Base-by-base conservation (phyloP, 1,284 basidiomycete genomes). In the Peniophora sp. region DNA sequence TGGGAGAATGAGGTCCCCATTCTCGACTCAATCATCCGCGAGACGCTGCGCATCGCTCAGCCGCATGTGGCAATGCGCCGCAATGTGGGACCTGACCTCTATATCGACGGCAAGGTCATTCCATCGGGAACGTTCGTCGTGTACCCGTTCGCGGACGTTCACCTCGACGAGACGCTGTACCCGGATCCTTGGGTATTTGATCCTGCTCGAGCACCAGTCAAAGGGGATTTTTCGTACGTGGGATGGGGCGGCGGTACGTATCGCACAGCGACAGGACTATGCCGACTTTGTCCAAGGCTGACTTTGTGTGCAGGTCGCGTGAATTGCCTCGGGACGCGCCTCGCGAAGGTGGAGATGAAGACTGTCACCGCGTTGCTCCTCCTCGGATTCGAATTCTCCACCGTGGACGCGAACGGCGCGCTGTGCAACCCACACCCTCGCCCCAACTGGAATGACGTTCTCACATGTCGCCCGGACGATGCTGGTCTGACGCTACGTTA, bases 31-130 rank as follows among this genome's bases (percentile, higher is more conserved):
- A 69, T 87, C 58, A 81, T 88, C 59, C 75, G 76, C 56, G 85
- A 89, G 67, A 87, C 85, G 24, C 75, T 85, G 17, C 79, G 86
- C 27, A 67, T 89, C 43, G 85, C 85, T 5, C 83, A 88, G 68
- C 84, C 86, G 44, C 84, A 88, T 65, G 77, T 78, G 2, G 86
- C 85, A 50, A 85, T 87, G 83, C 77, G 85, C 61, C 75, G 80
- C 52, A 88, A 89, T 62, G 66, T 85, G 52, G 85, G 85, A 16
- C 79, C 81, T 56, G 78, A 83, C 49, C 65, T 78, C 34, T 74
- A 78, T 59, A 79, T 88, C 55, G 77, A 80, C 63, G 77, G 77
- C 50, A 81, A 79, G 63, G 66, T 73, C 20, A 75, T 88, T 27
- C 83, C 83, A 32, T 78, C 78, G 14, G 86, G 83, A 50, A 76